A percentile compares a stretch with the other conserved stretches of the same genome.
These are phyloP conservation scores for Phytophthora syringae DNA, from an alignment of 352 stramenopile genomes.

Conservation along the genomic window DNA sequence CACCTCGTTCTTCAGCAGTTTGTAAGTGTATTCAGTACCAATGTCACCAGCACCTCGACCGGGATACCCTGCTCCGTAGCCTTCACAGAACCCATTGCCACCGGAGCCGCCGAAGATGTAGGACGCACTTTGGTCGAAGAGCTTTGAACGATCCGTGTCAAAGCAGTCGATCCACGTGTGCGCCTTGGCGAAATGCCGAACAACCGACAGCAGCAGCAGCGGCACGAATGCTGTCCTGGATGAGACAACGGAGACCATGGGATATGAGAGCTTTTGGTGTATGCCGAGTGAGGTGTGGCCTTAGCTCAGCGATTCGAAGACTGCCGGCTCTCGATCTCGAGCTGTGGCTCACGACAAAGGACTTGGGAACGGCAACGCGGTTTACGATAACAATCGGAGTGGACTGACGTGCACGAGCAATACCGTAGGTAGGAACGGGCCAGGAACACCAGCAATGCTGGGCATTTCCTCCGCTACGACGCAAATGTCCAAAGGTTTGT, in stretches of 20 bases:
- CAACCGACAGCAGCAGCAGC: constrained; percentile 18
- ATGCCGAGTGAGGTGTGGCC: neutral
- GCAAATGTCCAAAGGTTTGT: constrained; percentile 7
- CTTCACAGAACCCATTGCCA: constrained; percentile 68
- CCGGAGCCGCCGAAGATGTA: constrained; percentile 78
- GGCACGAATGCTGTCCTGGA: constrained; percentile 11
- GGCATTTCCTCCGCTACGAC: neutral
- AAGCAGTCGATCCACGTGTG: constrained; percentile 73
- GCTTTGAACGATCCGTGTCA: constrained; percentile 55
- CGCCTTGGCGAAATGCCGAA: constrained; percentile 31
- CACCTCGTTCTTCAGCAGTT: constrained; percentile 73
- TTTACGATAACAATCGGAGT: constrained; percentile 13
- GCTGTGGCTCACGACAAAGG: constrained; percentile 6
- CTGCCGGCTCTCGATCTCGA: constrained; percentile 19
- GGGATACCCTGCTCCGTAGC: constrained; percentile 66
- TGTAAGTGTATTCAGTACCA: constrained; percentile 67
- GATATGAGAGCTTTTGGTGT: neutral
- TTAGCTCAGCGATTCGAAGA: constrained; percentile 22
- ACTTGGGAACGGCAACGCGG: constrained; percentile 16
- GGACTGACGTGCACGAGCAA: constrained; percentile 15
- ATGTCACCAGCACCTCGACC: constrained; percentile 58
- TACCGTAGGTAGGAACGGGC: constrained; percentile 25
- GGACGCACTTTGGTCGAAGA: constrained; percentile 67
- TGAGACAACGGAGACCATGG: constrained; percentile 28
- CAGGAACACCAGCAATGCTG: constrained; percentile 24